phyloP scores from a whole-genome alignment of 2,329 filamentous ascomycete genomes.

The Colletotrichum lindemuthianum region DNA sequence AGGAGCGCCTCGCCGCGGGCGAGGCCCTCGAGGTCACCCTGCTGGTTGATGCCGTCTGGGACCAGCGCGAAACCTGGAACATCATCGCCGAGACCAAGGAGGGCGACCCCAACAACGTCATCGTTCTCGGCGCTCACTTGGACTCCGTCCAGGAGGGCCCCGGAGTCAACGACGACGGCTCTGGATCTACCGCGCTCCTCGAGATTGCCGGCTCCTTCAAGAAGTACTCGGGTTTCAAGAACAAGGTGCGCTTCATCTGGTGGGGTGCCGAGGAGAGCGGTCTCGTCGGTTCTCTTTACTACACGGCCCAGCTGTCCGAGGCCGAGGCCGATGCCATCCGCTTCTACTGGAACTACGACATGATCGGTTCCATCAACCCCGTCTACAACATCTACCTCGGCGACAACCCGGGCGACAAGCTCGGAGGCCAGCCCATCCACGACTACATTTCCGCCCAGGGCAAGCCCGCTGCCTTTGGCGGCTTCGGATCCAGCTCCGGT shows the following conservation, averaged over 20 bases:
- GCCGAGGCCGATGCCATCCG: constrained; percentile 64
- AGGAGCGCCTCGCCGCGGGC: constrained; percentile 44
- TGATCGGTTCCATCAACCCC: constrained; percentile 65
- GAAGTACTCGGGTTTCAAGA: constrained; percentile 50
- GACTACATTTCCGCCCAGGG: constrained; percentile 50
- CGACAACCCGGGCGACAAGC: constrained; percentile 48
- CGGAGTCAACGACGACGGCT: constrained; percentile 55
- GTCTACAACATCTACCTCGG: constrained; percentile 52
- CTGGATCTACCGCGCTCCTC: constrained; percentile 49
- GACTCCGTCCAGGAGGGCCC: constrained; percentile 52
- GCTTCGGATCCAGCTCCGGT: constrained; percentile 47
- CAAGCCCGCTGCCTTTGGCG: constrained; percentile 43
- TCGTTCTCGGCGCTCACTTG: constrained; percentile 54
- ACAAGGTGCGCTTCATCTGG: constrained; percentile 56
- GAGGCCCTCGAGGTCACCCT: constrained; percentile 48
- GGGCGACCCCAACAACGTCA: constrained; percentile 53
- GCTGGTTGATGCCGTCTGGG: constrained; percentile 49
- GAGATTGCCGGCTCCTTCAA: constrained; percentile 50
- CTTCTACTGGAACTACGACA: constrained; percentile 78
- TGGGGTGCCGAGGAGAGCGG: constrained; percentile 57
- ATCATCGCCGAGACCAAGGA: constrained; percentile 55
- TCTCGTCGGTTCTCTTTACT: constrained; percentile 55
- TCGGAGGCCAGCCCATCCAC: constrained; percentile 47
- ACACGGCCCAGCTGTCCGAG: constrained; percentile 47
- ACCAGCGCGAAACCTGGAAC: constrained; percentile 51